Evolutionary conservation across 2,329 filamentous ascomycete species (phyloP).

Genomic region (Annulohypoxylon truncatum): DNA sequence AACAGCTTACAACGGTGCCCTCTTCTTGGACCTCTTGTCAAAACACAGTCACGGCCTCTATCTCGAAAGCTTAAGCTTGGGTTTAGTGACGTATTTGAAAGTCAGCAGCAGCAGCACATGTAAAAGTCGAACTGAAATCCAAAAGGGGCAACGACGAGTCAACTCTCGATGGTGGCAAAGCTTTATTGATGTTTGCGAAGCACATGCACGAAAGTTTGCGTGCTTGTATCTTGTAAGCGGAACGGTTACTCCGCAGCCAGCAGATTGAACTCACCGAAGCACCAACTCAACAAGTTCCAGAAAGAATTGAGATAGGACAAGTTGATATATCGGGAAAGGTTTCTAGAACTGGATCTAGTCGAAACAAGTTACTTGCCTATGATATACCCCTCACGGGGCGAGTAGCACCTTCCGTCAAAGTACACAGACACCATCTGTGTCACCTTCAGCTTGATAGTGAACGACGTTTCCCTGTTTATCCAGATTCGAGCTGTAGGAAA

Average conservation of each 20-base stretch:
- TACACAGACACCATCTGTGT: no score
- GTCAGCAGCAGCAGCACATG: not conserved
- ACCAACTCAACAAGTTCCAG: not conserved
- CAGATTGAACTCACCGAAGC: not conserved
- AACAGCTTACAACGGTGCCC: not conserved
- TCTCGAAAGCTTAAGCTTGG: not conserved
- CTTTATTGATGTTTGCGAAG: constrained; percentile 16
- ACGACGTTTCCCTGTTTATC: constrained; percentile 10
- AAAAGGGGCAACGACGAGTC: constrained; percentile 10
- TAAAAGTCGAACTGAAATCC: not conserved
- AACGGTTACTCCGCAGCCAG: constrained; percentile 27
- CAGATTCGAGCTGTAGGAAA: constrained; percentile 11
- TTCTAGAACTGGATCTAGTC: no score
- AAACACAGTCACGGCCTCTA: constrained; percentile 5
- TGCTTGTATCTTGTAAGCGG: constrained; percentile 15
- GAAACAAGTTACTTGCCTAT: no score
- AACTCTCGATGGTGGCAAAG: constrained; percentile 10
- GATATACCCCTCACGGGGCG: no score
- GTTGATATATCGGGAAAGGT: no score
- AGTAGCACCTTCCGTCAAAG: no score
- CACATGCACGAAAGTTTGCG: constrained; percentile 8
- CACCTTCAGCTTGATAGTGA: not conserved
- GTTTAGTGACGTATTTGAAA: constrained; percentile 20
- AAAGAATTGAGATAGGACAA: no score
- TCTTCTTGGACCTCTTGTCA: not conserved